phyloP scores from a whole-genome alignment of 1,284 basidiomycete species.

The Wolfiporia cocos region DNA sequence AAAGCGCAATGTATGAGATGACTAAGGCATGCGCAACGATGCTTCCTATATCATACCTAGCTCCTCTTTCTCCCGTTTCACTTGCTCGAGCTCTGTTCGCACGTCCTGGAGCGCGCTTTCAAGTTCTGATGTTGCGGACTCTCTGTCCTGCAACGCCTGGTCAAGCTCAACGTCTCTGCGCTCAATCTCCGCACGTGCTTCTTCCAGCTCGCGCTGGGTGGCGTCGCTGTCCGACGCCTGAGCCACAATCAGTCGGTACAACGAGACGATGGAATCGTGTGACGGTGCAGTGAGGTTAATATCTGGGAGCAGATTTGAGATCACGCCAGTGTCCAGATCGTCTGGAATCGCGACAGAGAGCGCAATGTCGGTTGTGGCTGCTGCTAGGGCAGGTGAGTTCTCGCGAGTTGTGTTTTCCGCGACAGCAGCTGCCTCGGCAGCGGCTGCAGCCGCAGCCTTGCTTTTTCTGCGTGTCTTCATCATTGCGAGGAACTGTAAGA shows the following conservation, averaged over 20 bases:
- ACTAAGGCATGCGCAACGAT: not conserved
- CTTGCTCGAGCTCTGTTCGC: constrained; percentile 45
- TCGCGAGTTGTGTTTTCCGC: constrained; percentile 20
- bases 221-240: constrained; percentile 50
- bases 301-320: constrained; percentile 48
- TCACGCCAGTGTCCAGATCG: constrained; percentile 56
- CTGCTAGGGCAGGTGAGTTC: constrained; percentile 14
- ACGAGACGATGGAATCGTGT: constrained; percentile 46
- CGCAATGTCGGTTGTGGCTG: constrained; percentile 8
- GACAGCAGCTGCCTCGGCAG: constrained; percentile 21
- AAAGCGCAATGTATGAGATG: not conserved
- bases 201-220: constrained; percentile 55
- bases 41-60: constrained; percentile 40
- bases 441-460: constrained; percentile 31
- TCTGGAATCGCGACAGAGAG: constrained; percentile 36
- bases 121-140: constrained; percentile 48
- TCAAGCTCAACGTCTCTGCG: constrained; percentile 74
- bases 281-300: constrained; percentile 48
- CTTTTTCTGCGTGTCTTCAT: constrained; percentile 40
- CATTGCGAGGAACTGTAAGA: no score
- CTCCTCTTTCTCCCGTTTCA: constrained; percentile 56
- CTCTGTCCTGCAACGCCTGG: constrained; percentile 69
- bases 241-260: constrained; percentile 57
- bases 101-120: constrained; percentile 43
- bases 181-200: constrained; percentile 53